Percentiles rank a stretch among this genome's conserved stretches.
phyloP scores from a whole-genome alignment of 2,329 filamentous ascomycete species.

The Cytospora chrysosperma region DNA sequence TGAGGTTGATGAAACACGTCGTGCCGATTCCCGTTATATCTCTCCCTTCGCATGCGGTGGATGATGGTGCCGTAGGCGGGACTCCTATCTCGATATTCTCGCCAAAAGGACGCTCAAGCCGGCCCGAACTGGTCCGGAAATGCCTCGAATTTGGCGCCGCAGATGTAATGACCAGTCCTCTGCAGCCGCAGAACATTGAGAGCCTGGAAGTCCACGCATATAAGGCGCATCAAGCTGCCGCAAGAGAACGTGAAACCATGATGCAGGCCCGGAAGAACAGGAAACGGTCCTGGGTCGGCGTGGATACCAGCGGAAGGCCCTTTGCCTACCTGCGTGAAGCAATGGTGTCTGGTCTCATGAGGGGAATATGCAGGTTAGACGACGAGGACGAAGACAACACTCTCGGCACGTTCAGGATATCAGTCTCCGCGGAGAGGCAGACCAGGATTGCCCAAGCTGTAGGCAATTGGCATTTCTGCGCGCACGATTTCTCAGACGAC shows the following conservation, averaged over 20 bases:
- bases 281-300: conserved; percentile 89
- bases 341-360: conserved; percentile 91
- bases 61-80: conserved; percentile 7
- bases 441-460: conserved; percentile 66
- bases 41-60: conserved; percentile 3
- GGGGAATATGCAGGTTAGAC: conserved; percentile 74
- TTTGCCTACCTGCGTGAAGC: conserved; percentile 88
- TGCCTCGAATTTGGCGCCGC: conserved; percentile 84
- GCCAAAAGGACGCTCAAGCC: neutral
- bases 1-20: conserved; percentile 55
- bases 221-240: conserved; percentile 73
- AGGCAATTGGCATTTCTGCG: conserved; percentile 82
- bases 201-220: conserved; percentile 82
- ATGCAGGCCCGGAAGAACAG: conserved; percentile 71
- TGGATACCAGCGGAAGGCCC: conserved; percentile 73
- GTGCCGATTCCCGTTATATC: conserved; percentile 55
- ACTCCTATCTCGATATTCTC: conserved; percentile 7
- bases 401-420: conserved; percentile 43
- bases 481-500: conserved; percentile 86
- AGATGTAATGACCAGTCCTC: conserved; percentile 79
- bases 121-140: conserved; percentile 39
- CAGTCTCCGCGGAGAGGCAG: conserved; percentile 65
- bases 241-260: conserved; percentile 69
- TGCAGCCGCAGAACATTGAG: conserved; percentile 71
- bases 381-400: conserved; percentile 57